phyloP scores from a whole-genome alignment of 2,329 filamentous ascomycete genomes.

The Alternaria infectoria region DNA sequence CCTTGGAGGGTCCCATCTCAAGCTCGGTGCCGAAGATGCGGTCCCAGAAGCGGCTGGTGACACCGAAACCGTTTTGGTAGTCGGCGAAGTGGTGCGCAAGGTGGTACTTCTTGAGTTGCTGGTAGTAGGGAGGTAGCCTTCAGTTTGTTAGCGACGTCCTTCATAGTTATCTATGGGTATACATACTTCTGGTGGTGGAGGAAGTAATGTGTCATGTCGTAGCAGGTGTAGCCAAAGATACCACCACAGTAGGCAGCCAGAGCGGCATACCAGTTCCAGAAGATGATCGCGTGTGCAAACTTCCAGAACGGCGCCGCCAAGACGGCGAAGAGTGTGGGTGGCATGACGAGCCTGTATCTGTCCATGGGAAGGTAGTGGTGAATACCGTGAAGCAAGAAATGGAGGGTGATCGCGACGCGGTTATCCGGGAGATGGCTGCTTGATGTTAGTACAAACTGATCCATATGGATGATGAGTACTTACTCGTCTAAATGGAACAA shows the following conservation, averaged over 20 bases:
- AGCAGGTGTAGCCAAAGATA: conserved; percentile 93
- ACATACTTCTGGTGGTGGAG: conserved; percentile 87
- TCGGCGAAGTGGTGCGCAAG: conserved; percentile 97
- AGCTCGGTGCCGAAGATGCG: conserved; percentile 88
- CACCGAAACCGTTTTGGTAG: conserved; percentile 96
- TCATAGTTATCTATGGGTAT: background rate
- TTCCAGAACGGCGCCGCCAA: conserved; percentile 93
- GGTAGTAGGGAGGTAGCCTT: conserved; percentile 85
- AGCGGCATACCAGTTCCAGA: conserved; percentile 82
- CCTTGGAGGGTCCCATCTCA: conserved; percentile 56
- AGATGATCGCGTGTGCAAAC: conserved; percentile 82
- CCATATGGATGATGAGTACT: conserved; percentile 43
- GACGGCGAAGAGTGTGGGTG: conserved; percentile 81
- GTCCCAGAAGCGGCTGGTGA: conserved; percentile 97
- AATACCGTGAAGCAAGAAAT: conserved; percentile 95
- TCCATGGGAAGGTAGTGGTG: conserved; percentile 99
- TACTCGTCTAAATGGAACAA: conserved; percentile 94
- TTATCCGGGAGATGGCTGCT: conserved; percentile 87
- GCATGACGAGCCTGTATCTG: conserved; percentile 96
- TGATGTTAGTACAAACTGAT: conserved; percentile 11
- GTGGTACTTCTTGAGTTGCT: conserved; percentile 94
- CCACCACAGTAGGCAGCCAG: conserved; percentile 84
- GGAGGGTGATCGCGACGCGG: conserved; percentile 79
- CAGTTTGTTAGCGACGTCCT: conserved; percentile 10
- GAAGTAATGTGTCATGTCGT: conserved; percentile 98